These are phyloP conservation scores for Candida sojae DNA, from an alignment of 1,139 yeast species.

Conservation along the genomic window DNA sequence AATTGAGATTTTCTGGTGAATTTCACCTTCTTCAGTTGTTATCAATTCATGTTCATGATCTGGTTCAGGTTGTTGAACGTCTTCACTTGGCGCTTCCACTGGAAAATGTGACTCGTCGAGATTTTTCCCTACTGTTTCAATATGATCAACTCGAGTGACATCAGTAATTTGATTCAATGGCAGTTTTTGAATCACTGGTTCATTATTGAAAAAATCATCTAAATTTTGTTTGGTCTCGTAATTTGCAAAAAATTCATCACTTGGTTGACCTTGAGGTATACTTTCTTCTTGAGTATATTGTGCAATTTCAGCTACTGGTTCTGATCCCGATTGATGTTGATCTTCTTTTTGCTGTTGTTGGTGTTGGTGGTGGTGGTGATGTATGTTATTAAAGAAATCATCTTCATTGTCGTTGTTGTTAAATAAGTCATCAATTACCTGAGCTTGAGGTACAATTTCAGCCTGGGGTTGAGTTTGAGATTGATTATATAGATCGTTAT, in stretches of 20 bases:
- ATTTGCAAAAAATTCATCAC: slow-evolving; percentile 7
- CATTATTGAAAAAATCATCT: slow-evolving; percentile 4
- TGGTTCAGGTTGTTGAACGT: background rate
- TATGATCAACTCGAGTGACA: slow-evolving; percentile 1
- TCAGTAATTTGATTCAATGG: background rate
- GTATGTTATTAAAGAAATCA: slow-evolving; percentile 5
- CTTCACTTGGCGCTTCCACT: too few relatives aligned
- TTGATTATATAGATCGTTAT: background rate
- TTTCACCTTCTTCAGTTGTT: background rate
- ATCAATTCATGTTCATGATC: background rate
- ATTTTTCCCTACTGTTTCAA: background rate
- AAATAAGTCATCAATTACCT: slow-evolving; percentile 8
- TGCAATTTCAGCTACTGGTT: background rate
- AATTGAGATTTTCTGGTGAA: background rate
- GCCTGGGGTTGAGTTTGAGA: background rate
- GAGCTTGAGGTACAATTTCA: background rate
- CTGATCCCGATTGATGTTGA: background rate
- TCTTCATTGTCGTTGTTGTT: background rate
- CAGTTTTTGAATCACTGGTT: background rate
- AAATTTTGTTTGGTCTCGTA: background rate
- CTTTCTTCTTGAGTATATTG: background rate
- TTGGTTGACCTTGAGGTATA: background rate
- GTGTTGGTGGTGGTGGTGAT: background rate
- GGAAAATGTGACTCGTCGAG: background rate
- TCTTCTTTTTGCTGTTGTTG: background rate